A percentile compares a stretch with the other conserved stretches of the same genome.
Conservation (phyloP, 108 stramenopile species). For the Cylindrotheca fusiformis region DNA sequence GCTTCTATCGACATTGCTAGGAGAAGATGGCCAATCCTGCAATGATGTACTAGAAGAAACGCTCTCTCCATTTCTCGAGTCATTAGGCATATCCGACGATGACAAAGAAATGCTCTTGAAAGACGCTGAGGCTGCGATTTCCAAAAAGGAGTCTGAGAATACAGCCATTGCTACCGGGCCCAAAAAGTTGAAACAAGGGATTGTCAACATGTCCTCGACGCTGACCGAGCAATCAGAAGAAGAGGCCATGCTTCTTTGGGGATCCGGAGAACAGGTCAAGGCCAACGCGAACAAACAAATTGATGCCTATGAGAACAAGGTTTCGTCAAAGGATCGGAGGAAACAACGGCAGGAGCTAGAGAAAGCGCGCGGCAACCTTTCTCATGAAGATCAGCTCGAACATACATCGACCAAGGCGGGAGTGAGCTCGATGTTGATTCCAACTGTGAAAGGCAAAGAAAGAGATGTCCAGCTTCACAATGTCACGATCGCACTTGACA, state of each 20-base stretch:
- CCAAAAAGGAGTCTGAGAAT: not conserved
- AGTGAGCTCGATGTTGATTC: slow-evolving; percentile 74
- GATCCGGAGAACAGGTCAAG: slow-evolving; percentile 54
- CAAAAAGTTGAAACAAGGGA: slow-evolving; percentile 61
- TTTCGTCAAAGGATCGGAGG: slow-evolving; percentile 73
- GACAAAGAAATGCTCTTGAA: slow-evolving; percentile 26
- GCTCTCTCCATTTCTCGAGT: slow-evolving; percentile 68
- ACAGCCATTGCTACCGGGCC: slow-evolving; percentile 11
- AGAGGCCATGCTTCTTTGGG: slow-evolving; percentile 69
- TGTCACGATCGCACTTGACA: slow-evolving; percentile 76
- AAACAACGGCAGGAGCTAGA: slow-evolving; percentile 75
- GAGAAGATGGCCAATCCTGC: slow-evolving; percentile 31
- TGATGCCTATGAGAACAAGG: slow-evolving; percentile 58
- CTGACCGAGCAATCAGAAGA: slow-evolving; percentile 55
- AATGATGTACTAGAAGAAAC: slow-evolving; percentile 46
- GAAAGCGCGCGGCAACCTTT: slow-evolving; percentile 52
- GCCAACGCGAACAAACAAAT: slow-evolving; percentile 69
- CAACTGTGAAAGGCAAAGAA: slow-evolving; percentile 73
- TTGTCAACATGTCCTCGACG: slow-evolving; percentile 66
- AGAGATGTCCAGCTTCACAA: slow-evolving; percentile 83
- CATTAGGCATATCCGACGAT: slow-evolving; percentile 31
- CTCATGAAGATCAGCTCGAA: slow-evolving; percentile 38
- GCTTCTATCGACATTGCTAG: slow-evolving; percentile 38
- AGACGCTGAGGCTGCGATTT: not conserved
- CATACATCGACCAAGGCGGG: slow-evolving; percentile 54